Conservation (phyloP, 768 basidiomycete genomes). For the Psilocybe cubensis region DNA sequence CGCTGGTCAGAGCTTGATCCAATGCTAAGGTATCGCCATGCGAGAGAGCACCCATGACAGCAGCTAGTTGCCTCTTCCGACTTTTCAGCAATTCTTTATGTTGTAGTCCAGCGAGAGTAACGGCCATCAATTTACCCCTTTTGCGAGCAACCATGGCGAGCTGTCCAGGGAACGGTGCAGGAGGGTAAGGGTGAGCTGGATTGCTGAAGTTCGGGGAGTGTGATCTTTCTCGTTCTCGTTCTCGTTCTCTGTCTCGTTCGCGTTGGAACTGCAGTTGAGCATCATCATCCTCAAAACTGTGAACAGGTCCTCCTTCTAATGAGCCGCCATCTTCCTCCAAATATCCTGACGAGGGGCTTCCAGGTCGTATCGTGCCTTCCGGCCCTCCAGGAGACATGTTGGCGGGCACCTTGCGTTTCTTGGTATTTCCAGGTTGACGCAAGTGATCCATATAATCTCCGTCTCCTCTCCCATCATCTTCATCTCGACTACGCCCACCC, state of each 20-base stretch:
- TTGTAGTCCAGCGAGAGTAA: conserved; percentile 70
- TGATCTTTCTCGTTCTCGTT: conserved; percentile 7
- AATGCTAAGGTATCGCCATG: conserved; percentile 73
- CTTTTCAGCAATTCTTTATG: conserved; percentile 75
- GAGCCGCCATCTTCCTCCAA: conserved; percentile 18
- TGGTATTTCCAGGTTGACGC: conserved; percentile 81
- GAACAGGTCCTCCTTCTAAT: conserved; percentile 5
- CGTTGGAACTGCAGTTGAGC: conserved; percentile 19
- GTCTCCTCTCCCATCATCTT: conserved; percentile 58
- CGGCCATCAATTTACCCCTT: conserved; percentile 54
- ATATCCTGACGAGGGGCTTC: conserved; percentile 16
- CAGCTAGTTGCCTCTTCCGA: conserved; percentile 71
- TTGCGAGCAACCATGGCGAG: conserved; percentile 23
- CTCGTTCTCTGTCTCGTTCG: conserved; percentile 20
- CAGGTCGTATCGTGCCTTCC: conserved; percentile 13
- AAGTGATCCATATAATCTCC: conserved; percentile 68
- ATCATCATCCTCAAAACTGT: conserved; percentile 9
- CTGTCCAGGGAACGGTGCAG: conserved; percentile 28
- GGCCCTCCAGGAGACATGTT: conserved; percentile 47
- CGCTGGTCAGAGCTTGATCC: conserved; percentile 71
- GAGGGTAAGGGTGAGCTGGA: conserved; percentile 19
- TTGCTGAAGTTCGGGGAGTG: neutral
- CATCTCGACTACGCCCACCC: conserved; percentile 28
- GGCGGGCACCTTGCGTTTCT: conserved; percentile 86
- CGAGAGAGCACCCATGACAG: conserved; percentile 68